A percentile compares a stretch with the other conserved stretches of the same genome.
Conservation (phyloP, 768 basidiomycete species). For the Calocybe cyanea region DNA sequence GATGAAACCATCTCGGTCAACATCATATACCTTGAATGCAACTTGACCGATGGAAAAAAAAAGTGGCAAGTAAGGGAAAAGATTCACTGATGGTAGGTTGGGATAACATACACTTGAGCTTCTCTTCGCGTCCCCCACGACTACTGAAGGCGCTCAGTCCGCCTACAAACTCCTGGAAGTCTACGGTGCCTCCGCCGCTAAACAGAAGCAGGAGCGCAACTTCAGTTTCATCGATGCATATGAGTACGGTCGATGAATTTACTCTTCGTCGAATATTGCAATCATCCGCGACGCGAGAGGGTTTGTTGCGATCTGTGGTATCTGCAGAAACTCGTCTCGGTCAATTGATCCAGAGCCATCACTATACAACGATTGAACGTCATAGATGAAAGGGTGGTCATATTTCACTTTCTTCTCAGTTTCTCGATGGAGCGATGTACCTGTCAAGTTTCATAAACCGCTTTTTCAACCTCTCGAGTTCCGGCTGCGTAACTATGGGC, state of each 20-base stretch:
- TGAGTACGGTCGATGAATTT: constrained; percentile 32
- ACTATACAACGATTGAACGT: no score
- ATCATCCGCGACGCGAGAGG: constrained; percentile 97
- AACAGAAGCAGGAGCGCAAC: constrained; percentile 1
- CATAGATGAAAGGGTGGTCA: not conserved
- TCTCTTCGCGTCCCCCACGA: constrained; percentile 95
- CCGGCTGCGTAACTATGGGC: constrained; percentile 81
- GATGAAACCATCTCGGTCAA: constrained; percentile 96
- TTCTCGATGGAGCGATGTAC: constrained; percentile 33
- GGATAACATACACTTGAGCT: constrained; percentile 75
- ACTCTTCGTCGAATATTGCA: constrained; percentile 99
- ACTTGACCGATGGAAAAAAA: constrained; percentile 47
- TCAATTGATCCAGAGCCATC: constrained; percentile 98
- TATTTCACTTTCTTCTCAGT: not conserved
- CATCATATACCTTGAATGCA: constrained; percentile 99
- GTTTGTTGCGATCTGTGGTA: constrained; percentile 98
- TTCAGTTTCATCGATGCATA: constrained; percentile 5
- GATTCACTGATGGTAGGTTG: no score
- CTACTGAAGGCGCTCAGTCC: constrained; percentile 97
- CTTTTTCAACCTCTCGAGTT: constrained; percentile 95
- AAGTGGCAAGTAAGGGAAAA: no score
- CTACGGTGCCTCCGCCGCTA: constrained; percentile 97
- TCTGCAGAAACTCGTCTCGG: constrained; percentile 97
- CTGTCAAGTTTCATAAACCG: constrained; percentile 99
- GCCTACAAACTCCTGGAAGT: constrained; percentile 99